Evolutionary conservation across 1,284 basidiomycete genomes (phyloP), one percentile per base, ranked within the genome.

Genomic region (Fomes fomentarius): DNA sequence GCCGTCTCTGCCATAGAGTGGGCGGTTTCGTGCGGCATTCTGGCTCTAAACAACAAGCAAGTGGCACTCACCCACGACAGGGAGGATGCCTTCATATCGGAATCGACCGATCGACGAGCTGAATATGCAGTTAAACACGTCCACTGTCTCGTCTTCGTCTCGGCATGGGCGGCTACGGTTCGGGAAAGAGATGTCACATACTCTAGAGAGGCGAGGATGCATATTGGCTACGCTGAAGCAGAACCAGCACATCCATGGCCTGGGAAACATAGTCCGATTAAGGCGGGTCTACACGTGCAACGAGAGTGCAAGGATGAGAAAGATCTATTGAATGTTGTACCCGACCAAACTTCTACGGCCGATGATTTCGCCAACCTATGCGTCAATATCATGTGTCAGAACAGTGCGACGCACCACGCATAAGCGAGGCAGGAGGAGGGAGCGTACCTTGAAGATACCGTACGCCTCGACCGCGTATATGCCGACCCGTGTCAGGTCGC

Each of bases 401-500:
- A 38, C 21, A n/a, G 10, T 33, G 39, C 31, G 5, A 12, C 6
- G 22, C 34, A 24, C 7, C 28, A 31, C n/a, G n/a, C n/a, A 43
- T 34, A 54, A 52, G 19, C 21, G 17, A 5, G 24, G 25, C 8
- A 39, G n/a, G 39, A 8, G 35, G 12, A 31, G 14, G 28, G 3
- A 12, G 37, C 33, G 69, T 57, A 87, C 88, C 77, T 90, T 91
- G 78, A 90, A 95, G 65, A 95, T 89, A 31, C 88, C 87, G 68
- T 94, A 93, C 38, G 91, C 91, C 74, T 98, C 96, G 28, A 93
- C 74, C 49, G 87, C 95, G 70, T 96, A 96, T 50, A 98, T 75
- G 35, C 84, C 91, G 22, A 95, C 76, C 63, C 82, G 84, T 37
- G 84, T 84, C 81, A 90, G 89, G 64, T 93, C 87, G 35, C 95